Evolutionary conservation across 306 rosid species (phyloP).

Genomic region (Sicyos edulis): DNA sequence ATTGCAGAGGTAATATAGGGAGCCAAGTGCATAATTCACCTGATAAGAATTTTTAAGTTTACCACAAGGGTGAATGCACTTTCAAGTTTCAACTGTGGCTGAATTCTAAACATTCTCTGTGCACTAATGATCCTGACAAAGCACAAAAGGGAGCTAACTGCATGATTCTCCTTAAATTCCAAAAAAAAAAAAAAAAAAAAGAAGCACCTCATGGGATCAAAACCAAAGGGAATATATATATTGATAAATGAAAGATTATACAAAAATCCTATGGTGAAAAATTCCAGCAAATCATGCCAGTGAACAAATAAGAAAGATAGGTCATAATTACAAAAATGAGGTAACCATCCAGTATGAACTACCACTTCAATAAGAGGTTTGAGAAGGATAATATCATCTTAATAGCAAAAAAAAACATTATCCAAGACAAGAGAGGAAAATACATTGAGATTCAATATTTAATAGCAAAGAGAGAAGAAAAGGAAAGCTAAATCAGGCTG

Average conservation of each 20-base stretch:
- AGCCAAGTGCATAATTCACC: constrained; percentile 81
- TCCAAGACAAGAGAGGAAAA: not conserved
- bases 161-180: not conserved
- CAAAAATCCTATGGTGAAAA: no score
- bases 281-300: no score
- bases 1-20: constrained; percentile 64
- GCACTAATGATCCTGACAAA: not conserved
- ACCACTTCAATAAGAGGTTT: no score
- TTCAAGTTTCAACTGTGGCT: not conserved
- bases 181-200: not conserved
- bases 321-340: no score
- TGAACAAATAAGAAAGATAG: no score
- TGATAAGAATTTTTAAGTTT: constrained; percentile 12
- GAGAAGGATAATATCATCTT: no score
- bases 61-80: not conserved
- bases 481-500: not conserved
- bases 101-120: not conserved
- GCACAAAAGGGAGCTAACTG: not conserved
- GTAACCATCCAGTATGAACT: no score
- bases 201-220: not conserved
- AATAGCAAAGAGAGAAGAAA: not conserved
- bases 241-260: no score
- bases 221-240: not conserved
- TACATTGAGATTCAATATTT: not conserved
- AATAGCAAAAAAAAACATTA: not conserved